Evolutionary conservation across 805 yeast species (phyloP).

Genomic region (Cyberlindnera veronae): DNA sequence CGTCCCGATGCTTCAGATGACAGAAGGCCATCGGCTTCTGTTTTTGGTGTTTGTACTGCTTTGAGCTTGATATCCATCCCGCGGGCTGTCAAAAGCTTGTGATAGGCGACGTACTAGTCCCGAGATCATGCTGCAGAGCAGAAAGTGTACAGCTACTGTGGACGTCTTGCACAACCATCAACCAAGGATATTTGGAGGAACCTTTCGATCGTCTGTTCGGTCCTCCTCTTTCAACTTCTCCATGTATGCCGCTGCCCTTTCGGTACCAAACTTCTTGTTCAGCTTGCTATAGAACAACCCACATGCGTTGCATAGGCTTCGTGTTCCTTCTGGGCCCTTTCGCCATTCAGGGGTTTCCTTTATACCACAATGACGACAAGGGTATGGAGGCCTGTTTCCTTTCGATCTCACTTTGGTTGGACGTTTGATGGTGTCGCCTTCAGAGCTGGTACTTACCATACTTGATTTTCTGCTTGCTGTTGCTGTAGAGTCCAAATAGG

Average conservation of each 20-base stretch:
- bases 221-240: neutral
- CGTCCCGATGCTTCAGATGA: too few relatives aligned
- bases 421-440: too few relatives aligned
- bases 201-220: neutral
- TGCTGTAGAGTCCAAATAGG: too few relatives aligned
- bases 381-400: too few relatives aligned
- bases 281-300: conserved; percentile 18
- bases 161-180: too few relatives aligned
- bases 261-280: conserved; percentile 10
- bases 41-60: neutral
- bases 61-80: neutral
- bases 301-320: conserved; percentile 21
- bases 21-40: neutral
- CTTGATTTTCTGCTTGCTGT: too few relatives aligned
- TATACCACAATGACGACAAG: conserved; percentile 6
- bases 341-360: conserved; percentile 22
- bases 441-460: too few relatives aligned
- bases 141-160: too few relatives aligned
- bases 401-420: neutral
- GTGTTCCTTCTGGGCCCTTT: conserved; percentile 18
- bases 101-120: too few relatives aligned
- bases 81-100: too few relatives aligned
- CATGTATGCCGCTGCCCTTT: neutral
- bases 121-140: too few relatives aligned
- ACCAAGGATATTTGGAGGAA: neutral